Conservation (phyloP, 306 rosid species). For the Vigna angularis region DNA sequence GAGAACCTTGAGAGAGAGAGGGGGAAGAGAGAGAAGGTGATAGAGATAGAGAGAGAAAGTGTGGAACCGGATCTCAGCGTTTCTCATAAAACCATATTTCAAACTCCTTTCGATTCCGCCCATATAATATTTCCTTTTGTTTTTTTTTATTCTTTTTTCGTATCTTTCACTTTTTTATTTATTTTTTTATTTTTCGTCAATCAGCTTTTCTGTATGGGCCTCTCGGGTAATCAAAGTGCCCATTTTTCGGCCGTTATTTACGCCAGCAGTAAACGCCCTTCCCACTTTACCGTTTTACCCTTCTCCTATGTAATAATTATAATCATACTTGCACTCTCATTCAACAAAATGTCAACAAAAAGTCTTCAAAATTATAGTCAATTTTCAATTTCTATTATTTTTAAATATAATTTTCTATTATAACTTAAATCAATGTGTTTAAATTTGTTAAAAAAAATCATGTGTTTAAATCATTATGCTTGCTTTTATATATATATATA, state of each 20-base stretch:
- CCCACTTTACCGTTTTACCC: constrained; percentile 39
- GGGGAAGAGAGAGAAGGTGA: neutral
- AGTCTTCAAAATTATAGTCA: too few relatives aligned
- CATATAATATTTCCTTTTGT: neutral
- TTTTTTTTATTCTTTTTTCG: neutral
- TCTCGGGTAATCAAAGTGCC: constrained; percentile 37
- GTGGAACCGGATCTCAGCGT: constrained; percentile 76
- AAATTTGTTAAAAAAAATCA: too few relatives aligned
- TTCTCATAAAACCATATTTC: constrained; percentile 42
- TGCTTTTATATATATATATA: too few relatives aligned
- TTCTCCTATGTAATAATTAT: neutral
- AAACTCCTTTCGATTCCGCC: constrained; percentile 65
- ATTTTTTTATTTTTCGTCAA: constrained; percentile 20
- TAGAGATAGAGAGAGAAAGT: constrained; percentile 51
- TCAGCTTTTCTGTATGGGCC: constrained; percentile 54
- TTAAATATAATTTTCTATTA: too few relatives aligned
- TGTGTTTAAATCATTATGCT: too few relatives aligned
- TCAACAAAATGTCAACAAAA: too few relatives aligned
- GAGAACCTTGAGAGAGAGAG: constrained; percentile 55
- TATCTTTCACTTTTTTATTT: constrained; percentile 21
- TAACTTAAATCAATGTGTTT: too few relatives aligned
- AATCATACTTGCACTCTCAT: too few relatives aligned
- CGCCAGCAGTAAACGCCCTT: neutral
- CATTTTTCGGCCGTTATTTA: constrained; percentile 53
- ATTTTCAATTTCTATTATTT: too few relatives aligned